Base-by-base conservation (phyloP, 768 basidiomycete genomes). In the Tephrocybe sp. region DNA sequence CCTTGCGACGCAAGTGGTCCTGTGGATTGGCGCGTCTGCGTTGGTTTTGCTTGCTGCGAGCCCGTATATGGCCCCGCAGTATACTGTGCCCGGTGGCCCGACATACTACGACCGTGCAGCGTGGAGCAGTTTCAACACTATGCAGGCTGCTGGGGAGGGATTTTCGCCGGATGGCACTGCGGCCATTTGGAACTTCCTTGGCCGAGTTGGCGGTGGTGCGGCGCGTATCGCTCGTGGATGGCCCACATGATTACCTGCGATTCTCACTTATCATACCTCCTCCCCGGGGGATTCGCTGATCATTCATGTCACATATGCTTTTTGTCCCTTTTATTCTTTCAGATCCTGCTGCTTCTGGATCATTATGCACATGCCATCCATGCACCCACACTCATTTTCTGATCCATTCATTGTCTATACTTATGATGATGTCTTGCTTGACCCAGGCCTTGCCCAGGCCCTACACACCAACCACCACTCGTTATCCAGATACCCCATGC, bases 101-200 rank as follows among this genome's bases (percentile, higher is more conserved):
- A 85, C 83, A 31, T 83, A 83, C 56, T 85, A 89, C 58, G 89
- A 92, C 60, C 84, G 89, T 10, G 75, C 79, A 7, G 86, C 86
- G 22, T 92, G 90, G 90, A 75, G 74, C 49, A 85, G 82, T 63
- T 90, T 89, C 68, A 91, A 92, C 62, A 70, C 79, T 10, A 77
- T 92, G 71, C 79, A 80, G 44, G 79, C 76, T 9, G 76, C 74
- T 0, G 87, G 87, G 0, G 89, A 90, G 60, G 89, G 89, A 23
- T 87, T 89, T 57, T 54, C 70, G 17, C 68, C 71, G 11, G 84
- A 84, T 56, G 75, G 79, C 31, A 79, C 84, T 1, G 73, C 77
- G 16, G 78, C 78, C 10, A 73, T 89, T 39, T 89, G 87, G 87
- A 79, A 71, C 52, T 74, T 89, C 57, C 60, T 92, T 46, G 87